These are phyloP conservation scores for Candida namnaoensis DNA, from an alignment of 805 yeast species.

Conservation along the genomic window DNA sequence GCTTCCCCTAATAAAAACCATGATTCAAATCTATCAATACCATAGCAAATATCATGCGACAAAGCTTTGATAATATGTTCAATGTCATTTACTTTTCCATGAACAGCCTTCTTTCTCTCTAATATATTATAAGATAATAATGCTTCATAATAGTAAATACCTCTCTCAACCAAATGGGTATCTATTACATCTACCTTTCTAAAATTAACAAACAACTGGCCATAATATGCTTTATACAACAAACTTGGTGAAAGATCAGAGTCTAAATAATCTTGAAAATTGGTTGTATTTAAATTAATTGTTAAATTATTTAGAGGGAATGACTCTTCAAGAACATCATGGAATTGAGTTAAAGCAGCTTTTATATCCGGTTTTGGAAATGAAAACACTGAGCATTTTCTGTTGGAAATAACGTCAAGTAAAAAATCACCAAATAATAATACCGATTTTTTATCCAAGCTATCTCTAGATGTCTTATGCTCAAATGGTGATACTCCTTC, in stretches of 20 bases:
- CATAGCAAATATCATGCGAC: conserved; percentile 56
- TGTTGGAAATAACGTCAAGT: conserved; percentile 44
- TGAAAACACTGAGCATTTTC: conserved; percentile 49
- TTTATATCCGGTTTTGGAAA: conserved; percentile 67
- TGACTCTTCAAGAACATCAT: conserved; percentile 63
- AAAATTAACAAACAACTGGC: conserved; percentile 27
- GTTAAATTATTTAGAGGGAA: conserved; percentile 26
- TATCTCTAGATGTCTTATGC: conserved; percentile 41
- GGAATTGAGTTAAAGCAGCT: conserved; percentile 58
- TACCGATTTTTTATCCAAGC: conserved; percentile 33
- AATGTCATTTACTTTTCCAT: conserved; percentile 74
- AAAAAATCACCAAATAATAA: conserved; percentile 34
- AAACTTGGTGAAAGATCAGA: conserved; percentile 33
- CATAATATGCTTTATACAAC: conserved; percentile 44
- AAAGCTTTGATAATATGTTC: conserved; percentile 64
- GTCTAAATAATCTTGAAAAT: conserved; percentile 39
- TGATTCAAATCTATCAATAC: conserved; percentile 65
- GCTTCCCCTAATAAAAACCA: conserved; percentile 85
- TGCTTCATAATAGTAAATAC: conserved; percentile 66
- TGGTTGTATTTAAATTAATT: conserved; percentile 31
- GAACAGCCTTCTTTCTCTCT: conserved; percentile 65
- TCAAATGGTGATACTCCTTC: conserved; percentile 58
- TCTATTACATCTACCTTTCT: conserved; percentile 22
- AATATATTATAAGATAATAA: conserved; percentile 58
- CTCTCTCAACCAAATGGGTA: conserved; percentile 33